Percentiles rank a stretch among this genome's conserved stretches.
Evolutionary conservation across 306 rosid genomes (phyloP).

Genomic region (Prunus kanzakura): DNA sequence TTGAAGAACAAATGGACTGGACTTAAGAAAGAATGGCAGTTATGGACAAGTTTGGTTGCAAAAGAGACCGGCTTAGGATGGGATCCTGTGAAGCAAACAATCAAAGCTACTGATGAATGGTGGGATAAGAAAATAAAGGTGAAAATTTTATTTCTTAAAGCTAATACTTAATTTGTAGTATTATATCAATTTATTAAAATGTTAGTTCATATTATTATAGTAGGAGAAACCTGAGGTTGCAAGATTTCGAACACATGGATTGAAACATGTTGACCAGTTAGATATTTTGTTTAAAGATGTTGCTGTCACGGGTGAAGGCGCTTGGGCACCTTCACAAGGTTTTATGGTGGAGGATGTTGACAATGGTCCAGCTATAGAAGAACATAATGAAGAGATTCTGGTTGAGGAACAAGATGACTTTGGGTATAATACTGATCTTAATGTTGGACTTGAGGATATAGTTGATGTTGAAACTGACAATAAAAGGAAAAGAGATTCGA

Average conservation of each 20-base stretch:
- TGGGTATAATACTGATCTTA: background rate
- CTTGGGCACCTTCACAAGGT: background rate
- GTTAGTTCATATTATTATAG: background rate
- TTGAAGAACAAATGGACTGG: background rate
- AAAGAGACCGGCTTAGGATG: too few species aligned
- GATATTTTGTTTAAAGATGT: constrained; percentile 1
- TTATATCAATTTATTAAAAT: too few species aligned
- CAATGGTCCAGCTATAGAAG: background rate
- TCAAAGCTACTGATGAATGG: too few species aligned
- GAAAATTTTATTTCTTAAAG: too few species aligned
- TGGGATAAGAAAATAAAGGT: too few species aligned
- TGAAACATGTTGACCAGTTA: background rate
- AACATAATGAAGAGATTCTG: background rate
- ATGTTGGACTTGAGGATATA: background rate
- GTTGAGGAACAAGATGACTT: background rate
- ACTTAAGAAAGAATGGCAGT: too few species aligned
- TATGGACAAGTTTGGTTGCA: too few species aligned
- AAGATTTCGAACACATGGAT: background rate
- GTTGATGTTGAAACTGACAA: background rate
- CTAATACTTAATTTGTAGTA: too few species aligned
- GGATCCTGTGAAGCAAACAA: too few species aligned
- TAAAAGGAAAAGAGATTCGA: background rate
- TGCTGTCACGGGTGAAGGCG: background rate
- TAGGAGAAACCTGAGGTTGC: background rate
- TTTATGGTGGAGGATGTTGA: background rate